Evolutionary conservation across 23 red algal species (phyloP).

Genomic region (Gracilaria caudata): DNA sequence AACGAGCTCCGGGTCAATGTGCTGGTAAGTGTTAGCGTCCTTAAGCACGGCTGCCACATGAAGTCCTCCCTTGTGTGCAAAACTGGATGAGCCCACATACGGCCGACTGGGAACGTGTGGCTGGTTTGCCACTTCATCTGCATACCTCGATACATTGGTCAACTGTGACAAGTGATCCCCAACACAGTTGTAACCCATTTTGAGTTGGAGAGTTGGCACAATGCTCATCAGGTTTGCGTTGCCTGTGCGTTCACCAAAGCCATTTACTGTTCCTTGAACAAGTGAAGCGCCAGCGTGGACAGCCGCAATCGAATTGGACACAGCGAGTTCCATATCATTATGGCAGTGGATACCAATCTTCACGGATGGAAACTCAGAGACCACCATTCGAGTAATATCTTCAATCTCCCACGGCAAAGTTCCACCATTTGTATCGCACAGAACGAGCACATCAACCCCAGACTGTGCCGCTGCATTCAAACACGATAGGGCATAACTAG

Average conservation of each 20-base stretch:
- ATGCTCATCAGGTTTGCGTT: conserved; percentile 97
- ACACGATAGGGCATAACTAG: conserved; percentile 80
- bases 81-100: conserved; percentile 91
- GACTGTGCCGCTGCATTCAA: conserved; percentile 76
- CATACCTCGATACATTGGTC: conserved; percentile 83
- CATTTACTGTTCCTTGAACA: conserved; percentile 94
- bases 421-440: conserved; percentile 99
- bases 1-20: conserved; percentile 86
- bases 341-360: conserved; percentile 95
- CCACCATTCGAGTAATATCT: conserved; percentile 58
- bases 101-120: conserved; percentile 72
- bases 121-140: conserved; percentile 90
- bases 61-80: conserved; percentile 98
- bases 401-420: conserved; percentile 88
- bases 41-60: conserved; percentile 98
- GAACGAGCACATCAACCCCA: conserved; percentile 87
- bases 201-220: conserved; percentile 89
- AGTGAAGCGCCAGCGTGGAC: conserved; percentile 86
- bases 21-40: conserved; percentile 90
- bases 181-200: conserved; percentile 77
- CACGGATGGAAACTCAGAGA: conserved; percentile 41
- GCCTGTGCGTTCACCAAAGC: conserved; percentile 96
- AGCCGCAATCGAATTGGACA: conserved; percentile 92
- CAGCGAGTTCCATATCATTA: conserved; percentile 99
- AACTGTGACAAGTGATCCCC: conserved; percentile 60